Conservation (phyloP, 2,329 filamentous ascomycete species). For the Colletotrichum cuscutae region DNA sequence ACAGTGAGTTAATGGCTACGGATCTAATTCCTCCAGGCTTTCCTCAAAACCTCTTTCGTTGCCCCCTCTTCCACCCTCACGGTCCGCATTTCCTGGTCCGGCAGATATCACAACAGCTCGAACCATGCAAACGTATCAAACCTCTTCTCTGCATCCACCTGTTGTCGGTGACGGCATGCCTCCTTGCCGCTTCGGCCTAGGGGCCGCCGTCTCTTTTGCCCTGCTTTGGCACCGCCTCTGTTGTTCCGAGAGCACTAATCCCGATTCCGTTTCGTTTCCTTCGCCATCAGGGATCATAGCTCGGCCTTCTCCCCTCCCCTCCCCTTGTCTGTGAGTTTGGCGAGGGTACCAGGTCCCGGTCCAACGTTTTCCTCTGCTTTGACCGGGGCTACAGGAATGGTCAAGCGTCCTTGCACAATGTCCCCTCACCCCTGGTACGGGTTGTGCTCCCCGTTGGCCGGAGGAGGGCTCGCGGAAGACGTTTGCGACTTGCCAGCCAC, state of each 20-base stretch:
- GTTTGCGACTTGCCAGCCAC: slow-evolving; percentile 19
- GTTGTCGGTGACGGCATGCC: not conserved
- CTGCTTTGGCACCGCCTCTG: slow-evolving; percentile 9
- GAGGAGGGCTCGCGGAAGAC: slow-evolving; percentile 21
- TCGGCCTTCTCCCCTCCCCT: not conserved
- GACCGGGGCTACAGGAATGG: slow-evolving; percentile 16
- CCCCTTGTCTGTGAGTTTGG: slow-evolving; percentile 2
- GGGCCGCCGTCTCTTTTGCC: not conserved
- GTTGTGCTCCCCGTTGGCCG: slow-evolving; percentile 24
- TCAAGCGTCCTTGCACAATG: slow-evolving; percentile 5
- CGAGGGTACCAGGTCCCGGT: slow-evolving; percentile 15
- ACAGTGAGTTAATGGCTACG: too few relatives aligned
- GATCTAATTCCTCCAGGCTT: not conserved
- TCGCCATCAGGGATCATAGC: slow-evolving; percentile 19
- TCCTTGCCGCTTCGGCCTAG: not conserved
- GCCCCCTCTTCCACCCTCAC: not conserved
- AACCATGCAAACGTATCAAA: not conserved
- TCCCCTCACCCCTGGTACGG: slow-evolving; percentile 21
- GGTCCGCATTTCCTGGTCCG: not conserved
- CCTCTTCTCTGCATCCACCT: not conserved
- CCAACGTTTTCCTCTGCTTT: slow-evolving; percentile 15
- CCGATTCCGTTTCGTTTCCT: slow-evolving; percentile 29
- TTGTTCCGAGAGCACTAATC: slow-evolving; percentile 6
- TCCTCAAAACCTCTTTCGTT: not conserved
- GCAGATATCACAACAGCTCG: not conserved